Evolutionary conservation across 2,329 filamentous ascomycete genomes (phyloP), one percentile per base, ranked within the genome.

Genomic region (Alternaria triticimaculans): DNA sequence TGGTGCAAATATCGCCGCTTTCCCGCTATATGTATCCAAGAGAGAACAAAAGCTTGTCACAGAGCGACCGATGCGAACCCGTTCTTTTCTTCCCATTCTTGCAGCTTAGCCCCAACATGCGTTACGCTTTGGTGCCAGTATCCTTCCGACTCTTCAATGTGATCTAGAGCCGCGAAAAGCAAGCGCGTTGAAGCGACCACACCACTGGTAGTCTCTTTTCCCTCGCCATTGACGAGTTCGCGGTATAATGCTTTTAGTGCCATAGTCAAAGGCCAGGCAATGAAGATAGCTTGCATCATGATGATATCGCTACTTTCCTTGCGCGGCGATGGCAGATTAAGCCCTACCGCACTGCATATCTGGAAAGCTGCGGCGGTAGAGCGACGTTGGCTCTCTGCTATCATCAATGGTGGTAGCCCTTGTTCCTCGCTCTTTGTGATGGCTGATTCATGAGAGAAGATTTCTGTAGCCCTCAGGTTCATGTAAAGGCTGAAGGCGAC

Each of bases 231-330:
- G 4, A 25, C 20, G 21, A 57, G 44, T 48, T 57, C 55, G 1
- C 20, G 55, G 4, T 48, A 5, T 4, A 57, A 11, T 14, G 55
- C 55, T 3, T 48, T 57, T 0, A 57, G 6, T 4, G 55, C 55
- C 55, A 57, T 49, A 20, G 55, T 57, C 12, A 57, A 37, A 41
- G 55, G 55, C 55, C 55, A 57, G 6, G 55, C 55, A 9, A 57
- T 48, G 20, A 57, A 57, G 11, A 57, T 48, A 4, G 55, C 55
- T 28, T 57, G 43, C 14, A 57, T 4, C 55, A 57, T 49, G 15
- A 57, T 57, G 5, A 48, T 57, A 21, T 57, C 44, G 14, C 55
- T 57, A 1, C 33, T 14, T 14, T 9, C 28, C 20, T 57, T 25
- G 20, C 26, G 18, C 10, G 43, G 55, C 7, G 55, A 48, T 10